Evolutionary conservation across 768 basidiomycete genomes (phyloP).

Genomic region (Mycena floridula): DNA sequence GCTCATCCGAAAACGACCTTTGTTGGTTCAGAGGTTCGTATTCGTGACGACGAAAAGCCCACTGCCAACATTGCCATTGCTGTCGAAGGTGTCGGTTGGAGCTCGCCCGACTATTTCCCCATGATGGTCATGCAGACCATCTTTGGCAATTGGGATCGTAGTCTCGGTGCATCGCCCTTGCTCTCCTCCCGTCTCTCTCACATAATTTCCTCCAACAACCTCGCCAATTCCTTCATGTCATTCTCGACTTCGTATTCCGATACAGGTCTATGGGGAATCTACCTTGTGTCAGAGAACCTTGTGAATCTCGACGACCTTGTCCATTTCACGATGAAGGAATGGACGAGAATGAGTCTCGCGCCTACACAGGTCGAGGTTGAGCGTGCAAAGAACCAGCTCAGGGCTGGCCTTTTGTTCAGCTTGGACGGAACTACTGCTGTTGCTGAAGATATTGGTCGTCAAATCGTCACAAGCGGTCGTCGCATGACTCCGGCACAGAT

Average conservation of each 20-base stretch:
- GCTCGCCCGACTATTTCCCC: conserved; percentile 97
- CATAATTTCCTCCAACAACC: conserved; percentile 86
- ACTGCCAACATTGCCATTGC: conserved; percentile 94
- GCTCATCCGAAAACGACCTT: conserved; percentile 77
- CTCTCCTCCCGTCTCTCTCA: conserved; percentile 89
- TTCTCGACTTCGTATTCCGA: conserved; percentile 99
- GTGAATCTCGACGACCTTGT: conserved; percentile 88
- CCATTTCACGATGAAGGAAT: conserved; percentile 94
- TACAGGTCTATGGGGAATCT: conserved; percentile 98
- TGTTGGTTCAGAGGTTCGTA: conserved; percentile 90
- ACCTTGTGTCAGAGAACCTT: conserved; percentile 92
- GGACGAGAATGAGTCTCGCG: conserved; percentile 89
- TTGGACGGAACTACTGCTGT: conserved; percentile 95
- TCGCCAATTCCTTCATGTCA: conserved; percentile 99
- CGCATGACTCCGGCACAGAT: conserved; percentile 91
- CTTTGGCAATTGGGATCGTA: conserved; percentile 99
- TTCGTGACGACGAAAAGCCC: conserved; percentile 86
- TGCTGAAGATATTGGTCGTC: conserved; percentile 98
- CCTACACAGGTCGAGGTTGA: conserved; percentile 87
- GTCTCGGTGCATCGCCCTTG: conserved; percentile 83
- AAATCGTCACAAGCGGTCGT: conserved; percentile 89
- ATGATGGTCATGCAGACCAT: conserved; percentile 98
- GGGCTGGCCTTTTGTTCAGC: conserved; percentile 84
- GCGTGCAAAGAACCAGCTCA: conserved; percentile 97
- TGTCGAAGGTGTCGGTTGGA: conserved; percentile 97